Conservation (phyloP, 805 yeast species). For the Cyberlindnera petersonii region DNA sequence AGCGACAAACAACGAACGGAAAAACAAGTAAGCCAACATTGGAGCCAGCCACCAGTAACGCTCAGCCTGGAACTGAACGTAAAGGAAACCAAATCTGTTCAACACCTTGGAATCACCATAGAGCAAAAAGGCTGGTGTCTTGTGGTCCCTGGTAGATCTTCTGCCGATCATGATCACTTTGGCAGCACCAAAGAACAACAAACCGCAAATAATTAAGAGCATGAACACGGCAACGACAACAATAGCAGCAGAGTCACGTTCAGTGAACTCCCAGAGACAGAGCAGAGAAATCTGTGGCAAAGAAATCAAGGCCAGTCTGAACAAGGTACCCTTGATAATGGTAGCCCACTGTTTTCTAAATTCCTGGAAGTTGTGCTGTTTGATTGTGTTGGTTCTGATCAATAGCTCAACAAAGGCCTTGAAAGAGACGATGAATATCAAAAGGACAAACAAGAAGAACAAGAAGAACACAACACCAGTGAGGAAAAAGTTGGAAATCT, state of each 20-base stretch:
- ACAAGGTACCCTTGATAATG: constrained; percentile 85
- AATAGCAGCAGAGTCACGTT: constrained; percentile 78
- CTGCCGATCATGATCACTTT: constrained; percentile 75
- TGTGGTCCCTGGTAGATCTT: constrained; percentile 64
- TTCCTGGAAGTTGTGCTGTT: constrained; percentile 60
- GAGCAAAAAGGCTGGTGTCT: constrained; percentile 88
- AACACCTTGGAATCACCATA: constrained; percentile 79
- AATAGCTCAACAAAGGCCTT: constrained; percentile 66
- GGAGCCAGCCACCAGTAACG: constrained; percentile 78
- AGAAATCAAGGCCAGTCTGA: constrained; percentile 76
- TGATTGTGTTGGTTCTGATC: constrained; percentile 54
- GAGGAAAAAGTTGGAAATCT: constrained; percentile 78
- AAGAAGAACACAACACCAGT: constrained; percentile 84
- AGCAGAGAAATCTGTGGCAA: constrained; percentile 83
- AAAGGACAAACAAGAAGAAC: constrained; percentile 63
- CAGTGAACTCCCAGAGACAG: constrained; percentile 86
- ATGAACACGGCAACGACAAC: constrained; percentile 75
- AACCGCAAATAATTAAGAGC: constrained; percentile 50
- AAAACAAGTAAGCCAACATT: constrained; percentile 57
- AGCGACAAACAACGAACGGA: constrained; percentile 82
- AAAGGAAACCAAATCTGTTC: constrained; percentile 87
- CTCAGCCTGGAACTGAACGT: constrained; percentile 86
- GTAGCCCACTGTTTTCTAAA: constrained; percentile 80
- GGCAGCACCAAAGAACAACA: constrained; percentile 67
- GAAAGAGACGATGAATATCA: constrained; percentile 53